Percentiles rank a stretch among this genome's conserved stretches.
phyloP scores from a whole-genome alignment of 495 filamentous ascomycete genomes.

The Amniculicola lignicola region DNA sequence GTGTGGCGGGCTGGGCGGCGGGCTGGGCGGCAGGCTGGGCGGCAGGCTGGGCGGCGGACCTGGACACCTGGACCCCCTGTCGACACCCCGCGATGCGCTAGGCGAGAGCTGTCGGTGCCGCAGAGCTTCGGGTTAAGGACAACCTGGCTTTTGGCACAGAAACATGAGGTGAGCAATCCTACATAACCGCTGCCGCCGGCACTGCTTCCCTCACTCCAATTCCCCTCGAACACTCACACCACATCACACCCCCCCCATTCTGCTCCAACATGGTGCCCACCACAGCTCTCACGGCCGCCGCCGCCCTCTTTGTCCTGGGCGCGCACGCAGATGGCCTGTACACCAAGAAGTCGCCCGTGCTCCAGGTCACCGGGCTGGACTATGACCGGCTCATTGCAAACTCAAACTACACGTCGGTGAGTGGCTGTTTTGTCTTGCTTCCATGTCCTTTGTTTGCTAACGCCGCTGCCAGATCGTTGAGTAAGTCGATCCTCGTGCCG shows the following conservation, averaged over 20 bases:
- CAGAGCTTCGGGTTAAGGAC: conserved; percentile 19
- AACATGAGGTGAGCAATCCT: conserved; percentile 15
- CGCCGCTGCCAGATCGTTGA: conserved; percentile 57
- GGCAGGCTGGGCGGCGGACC: background rate
- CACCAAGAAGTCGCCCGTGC: conserved; percentile 78
- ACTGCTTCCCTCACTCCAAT: background rate
- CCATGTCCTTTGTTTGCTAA: conserved; percentile 20
- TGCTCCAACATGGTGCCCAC: conserved; percentile 40
- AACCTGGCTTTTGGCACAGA: conserved; percentile 21
- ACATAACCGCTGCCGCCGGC: conserved; percentile 11
- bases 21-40: background rate
- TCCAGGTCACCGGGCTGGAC: conserved; percentile 78
- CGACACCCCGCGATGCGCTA: conserved; percentile 17
- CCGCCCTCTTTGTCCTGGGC: conserved; percentile 54
- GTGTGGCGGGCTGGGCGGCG: background rate
- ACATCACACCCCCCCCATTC: conserved; percentile 1
- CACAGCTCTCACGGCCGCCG: conserved; percentile 42
- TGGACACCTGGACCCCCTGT: background rate
- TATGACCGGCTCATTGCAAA: conserved; percentile 83
- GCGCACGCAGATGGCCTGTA: conserved; percentile 73
- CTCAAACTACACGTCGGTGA: conserved; percentile 88
- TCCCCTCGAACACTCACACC: conserved; percentile 1
- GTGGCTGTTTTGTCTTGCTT: no score
- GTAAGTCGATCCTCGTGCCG: conserved; percentile 48
- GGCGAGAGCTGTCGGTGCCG: background rate